Percentiles rank a stretch among this genome's conserved stretches.
These are phyloP conservation scores for Elsinoe perseae DNA, from an alignment of 2,329 filamentous ascomycete genomes.

Conservation along the genomic window DNA sequence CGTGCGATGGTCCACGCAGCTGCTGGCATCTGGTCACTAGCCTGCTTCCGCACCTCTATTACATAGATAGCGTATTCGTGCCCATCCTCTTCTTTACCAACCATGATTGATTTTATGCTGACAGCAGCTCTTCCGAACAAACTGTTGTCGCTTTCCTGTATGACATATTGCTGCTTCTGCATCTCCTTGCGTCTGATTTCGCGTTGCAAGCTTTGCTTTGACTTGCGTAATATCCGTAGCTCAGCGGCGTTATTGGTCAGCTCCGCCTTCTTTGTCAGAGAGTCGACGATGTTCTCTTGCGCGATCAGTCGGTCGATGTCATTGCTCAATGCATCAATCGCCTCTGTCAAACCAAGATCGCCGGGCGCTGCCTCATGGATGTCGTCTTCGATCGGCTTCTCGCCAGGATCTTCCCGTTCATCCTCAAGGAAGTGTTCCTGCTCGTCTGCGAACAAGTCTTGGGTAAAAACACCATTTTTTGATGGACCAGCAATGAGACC, in stretches of 20 bases:
- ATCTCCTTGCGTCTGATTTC: slow-evolving; percentile 92
- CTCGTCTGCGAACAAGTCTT: slow-evolving; percentile 88
- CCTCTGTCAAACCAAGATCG: slow-evolving; percentile 86
- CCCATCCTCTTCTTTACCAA: slow-evolving; percentile 84
- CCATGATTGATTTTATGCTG: slow-evolving; percentile 85
- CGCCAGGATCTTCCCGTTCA: slow-evolving; percentile 61
- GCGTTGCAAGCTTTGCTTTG: slow-evolving; percentile 82
- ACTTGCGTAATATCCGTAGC: slow-evolving; percentile 83
- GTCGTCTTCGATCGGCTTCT: slow-evolving; percentile 63
- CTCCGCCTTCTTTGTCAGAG: slow-evolving; percentile 86
- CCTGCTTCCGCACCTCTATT: slow-evolving; percentile 81
- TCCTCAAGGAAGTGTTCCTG: slow-evolving; percentile 80
- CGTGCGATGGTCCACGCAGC: slow-evolving; percentile 89
- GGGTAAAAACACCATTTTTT: slow-evolving; percentile 83
- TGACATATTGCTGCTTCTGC: slow-evolving; percentile 90
- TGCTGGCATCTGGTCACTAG: slow-evolving; percentile 93
- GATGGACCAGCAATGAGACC: slow-evolving; percentile 83
- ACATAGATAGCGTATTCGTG: slow-evolving; percentile 91
- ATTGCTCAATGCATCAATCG: slow-evolving; percentile 76
- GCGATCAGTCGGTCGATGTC: slow-evolving; percentile 84
- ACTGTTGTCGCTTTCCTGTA: slow-evolving; percentile 97
- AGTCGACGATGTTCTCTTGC: slow-evolving; percentile 87
- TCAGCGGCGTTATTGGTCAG: slow-evolving; percentile 95
- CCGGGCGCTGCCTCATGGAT: slow-evolving; percentile 92
- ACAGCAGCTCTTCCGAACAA: slow-evolving; percentile 86